Conservation (phyloP, 2,329 filamentous ascomycete genomes). For the Fusarium luffae region DNA sequence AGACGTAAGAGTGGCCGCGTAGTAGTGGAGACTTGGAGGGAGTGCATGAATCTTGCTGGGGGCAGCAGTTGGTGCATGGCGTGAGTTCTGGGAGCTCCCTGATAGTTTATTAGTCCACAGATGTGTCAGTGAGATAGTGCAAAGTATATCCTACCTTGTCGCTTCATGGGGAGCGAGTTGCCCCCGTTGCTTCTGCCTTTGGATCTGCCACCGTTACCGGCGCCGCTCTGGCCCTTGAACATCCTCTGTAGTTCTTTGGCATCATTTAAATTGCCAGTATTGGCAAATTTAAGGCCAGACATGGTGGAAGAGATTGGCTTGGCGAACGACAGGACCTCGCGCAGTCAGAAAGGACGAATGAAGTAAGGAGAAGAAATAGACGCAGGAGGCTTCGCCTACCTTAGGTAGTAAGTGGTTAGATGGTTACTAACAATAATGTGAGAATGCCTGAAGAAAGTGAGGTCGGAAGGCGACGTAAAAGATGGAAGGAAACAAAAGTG, state of each 20-base stretch:
- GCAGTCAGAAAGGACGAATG: background rate
- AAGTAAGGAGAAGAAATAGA: background rate
- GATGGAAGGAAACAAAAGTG: background rate
- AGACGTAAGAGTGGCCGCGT: constrained; percentile 21
- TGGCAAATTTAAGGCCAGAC: constrained; percentile 29
- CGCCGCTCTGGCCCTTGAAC: constrained; percentile 31
- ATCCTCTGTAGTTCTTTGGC: constrained; percentile 44
- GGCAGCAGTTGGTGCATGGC: constrained; percentile 2
- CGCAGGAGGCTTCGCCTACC: background rate
- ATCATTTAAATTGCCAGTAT: constrained; percentile 43
- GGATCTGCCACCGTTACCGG: background rate
- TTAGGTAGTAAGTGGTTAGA: no score
- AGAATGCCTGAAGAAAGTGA: background rate
- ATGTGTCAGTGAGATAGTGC: background rate
- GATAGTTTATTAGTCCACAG: background rate
- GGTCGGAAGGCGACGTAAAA: background rate
- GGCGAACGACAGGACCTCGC: background rate
- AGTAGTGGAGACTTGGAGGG: constrained; percentile 37
- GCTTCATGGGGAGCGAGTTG: constrained; percentile 13
- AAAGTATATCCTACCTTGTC: constrained; percentile 13
- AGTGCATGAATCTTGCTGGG: constrained; percentile 3
- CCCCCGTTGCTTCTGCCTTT: background rate
- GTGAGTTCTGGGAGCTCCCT: constrained; percentile 10
- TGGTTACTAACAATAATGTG: background rate
- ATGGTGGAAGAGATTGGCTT: background rate